A percentile compares a stretch with the other conserved stretches of the same genome.
phyloP scores from a whole-genome alignment of 2,329 filamentous ascomycete species.

The Calonectria hongkongensis region DNA sequence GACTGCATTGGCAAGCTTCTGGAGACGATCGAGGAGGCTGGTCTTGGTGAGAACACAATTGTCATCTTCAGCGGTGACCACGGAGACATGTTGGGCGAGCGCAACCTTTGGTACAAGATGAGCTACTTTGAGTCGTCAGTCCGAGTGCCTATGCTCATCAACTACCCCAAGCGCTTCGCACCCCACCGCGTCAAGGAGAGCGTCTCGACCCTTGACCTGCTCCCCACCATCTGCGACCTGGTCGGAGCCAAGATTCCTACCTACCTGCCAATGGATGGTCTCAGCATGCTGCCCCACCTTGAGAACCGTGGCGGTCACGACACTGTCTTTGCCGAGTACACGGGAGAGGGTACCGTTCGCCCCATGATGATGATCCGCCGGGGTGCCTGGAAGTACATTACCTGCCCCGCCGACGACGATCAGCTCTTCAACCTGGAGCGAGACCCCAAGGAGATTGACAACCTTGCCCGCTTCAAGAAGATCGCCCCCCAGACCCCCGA shows the following conservation, averaged over 20 bases:
- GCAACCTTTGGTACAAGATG: constrained; percentile 98
- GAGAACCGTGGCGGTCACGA: constrained; percentile 80
- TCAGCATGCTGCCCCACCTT: constrained; percentile 87
- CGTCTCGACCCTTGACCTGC: constrained; percentile 92
- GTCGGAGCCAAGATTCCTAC: constrained; percentile 82
- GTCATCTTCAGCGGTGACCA: constrained; percentile 95
- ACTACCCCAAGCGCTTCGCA: constrained; percentile 84
- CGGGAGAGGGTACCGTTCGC: constrained; percentile 91
- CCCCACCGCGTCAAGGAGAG: constrained; percentile 87
- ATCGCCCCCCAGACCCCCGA: constrained; percentile 62
- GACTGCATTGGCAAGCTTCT: constrained; percentile 92
- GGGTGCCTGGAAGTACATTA: constrained; percentile 93
- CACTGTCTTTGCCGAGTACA: constrained; percentile 96
- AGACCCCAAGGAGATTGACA: constrained; percentile 86
- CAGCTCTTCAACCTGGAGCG: constrained; percentile 87
- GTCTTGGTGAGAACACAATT: constrained; percentile 89
- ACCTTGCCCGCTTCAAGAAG: constrained; percentile 75
- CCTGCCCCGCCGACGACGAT: constrained; percentile 87
- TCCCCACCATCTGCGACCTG: constrained; percentile 91
- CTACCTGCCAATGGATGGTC: constrained; percentile 88
- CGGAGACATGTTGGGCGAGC: constrained; percentile 96
- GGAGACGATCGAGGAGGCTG: constrained; percentile 84
- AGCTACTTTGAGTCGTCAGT: constrained; percentile 95
- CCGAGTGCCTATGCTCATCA: constrained; percentile 90
- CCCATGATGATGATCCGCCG: constrained; percentile 96